phyloP scores from a whole-genome alignment of 73 alveolate genomes.

The Symbiodinium natans region DNA sequence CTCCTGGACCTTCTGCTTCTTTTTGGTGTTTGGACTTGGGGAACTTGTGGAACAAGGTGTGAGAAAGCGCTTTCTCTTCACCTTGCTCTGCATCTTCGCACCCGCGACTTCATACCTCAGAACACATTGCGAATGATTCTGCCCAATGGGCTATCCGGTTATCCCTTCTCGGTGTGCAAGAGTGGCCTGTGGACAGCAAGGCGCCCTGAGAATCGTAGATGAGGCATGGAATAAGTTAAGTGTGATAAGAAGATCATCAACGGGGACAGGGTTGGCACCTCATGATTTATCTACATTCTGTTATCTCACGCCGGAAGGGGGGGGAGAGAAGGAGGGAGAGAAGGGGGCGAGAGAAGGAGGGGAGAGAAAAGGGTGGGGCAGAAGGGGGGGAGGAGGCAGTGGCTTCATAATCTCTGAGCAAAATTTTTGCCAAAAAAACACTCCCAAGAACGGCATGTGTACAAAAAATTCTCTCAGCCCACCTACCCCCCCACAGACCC shows the following conservation, averaged over 20 bases:
- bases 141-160: not conserved
- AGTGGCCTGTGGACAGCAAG: no score
- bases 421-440: no score
- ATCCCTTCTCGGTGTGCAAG: not conserved
- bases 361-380: no score
- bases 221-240: not conserved
- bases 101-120: not conserved
- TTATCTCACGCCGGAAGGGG: not conserved
- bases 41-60: not conserved
- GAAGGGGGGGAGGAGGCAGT: not conserved
- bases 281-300: not conserved
- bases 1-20: no score
- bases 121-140: not conserved
- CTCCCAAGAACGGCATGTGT: not conserved
- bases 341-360: no score
- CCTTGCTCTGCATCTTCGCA: not conserved
- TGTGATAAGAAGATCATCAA: not conserved
- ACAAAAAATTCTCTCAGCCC: not conserved
- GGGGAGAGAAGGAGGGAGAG: no score
- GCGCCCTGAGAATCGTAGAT: not conserved
- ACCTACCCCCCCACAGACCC: not conserved
- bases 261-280: not conserved
- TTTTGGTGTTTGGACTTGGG: not conserved
- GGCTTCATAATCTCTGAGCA: no score
- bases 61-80: constrained; percentile 3